phyloP scores from a whole-genome alignment of 208 protist species.

The Naegleria gruberi region DNA sequence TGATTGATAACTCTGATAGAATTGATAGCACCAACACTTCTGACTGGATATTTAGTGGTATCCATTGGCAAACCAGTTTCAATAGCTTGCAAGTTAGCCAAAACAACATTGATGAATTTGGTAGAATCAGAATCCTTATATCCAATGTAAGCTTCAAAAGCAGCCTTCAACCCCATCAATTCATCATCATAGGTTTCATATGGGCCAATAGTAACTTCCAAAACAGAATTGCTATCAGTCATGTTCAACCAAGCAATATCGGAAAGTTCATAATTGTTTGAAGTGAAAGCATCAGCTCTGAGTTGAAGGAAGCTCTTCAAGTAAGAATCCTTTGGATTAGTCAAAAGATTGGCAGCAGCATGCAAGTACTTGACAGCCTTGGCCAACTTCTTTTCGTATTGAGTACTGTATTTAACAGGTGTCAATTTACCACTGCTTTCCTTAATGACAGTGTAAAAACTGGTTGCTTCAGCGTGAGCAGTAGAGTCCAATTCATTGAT shows the following conservation, averaged over 20 bases:
- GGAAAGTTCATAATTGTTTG: background rate
- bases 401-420: background rate
- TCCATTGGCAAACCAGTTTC: background rate
- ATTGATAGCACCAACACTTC: background rate
- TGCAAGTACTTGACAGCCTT: background rate
- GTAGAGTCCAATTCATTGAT: background rate
- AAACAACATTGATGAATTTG: background rate
- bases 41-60: background rate
- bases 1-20: background rate
- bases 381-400: background rate
- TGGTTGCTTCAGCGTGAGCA: background rate
- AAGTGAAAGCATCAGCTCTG: background rate
- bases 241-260: slow-evolving; percentile 9
- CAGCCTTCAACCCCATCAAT: background rate
- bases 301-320: background rate
- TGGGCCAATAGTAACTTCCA: slow-evolving; percentile 18
- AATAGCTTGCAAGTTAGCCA: background rate
- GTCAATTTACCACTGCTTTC: background rate
- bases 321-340: background rate
- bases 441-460: background rate
- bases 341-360: background rate
- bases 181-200: slow-evolving; percentile 26
- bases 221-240: background rate
- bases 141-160: background rate
- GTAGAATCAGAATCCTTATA: background rate